These are phyloP conservation scores for Daphne laureola DNA, from an alignment of 441 rosid species.

Conservation along the genomic window DNA sequence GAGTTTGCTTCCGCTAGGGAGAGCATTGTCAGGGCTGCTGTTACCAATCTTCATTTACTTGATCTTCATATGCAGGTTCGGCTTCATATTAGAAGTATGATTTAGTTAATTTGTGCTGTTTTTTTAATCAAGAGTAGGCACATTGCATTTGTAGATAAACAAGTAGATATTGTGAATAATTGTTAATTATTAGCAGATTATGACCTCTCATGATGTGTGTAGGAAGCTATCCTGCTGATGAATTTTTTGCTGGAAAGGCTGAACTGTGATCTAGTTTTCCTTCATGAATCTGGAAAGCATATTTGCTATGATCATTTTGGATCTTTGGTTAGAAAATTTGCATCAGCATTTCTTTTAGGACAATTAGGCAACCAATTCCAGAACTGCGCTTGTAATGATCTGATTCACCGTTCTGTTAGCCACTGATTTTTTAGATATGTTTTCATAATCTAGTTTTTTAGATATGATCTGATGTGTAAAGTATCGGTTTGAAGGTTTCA, in stretches of 20 bases:
- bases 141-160: not conserved
- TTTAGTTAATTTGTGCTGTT: no score
- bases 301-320: no score
- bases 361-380: no score
- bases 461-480: constrained; percentile 17
- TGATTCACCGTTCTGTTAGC: not conserved
- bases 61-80: constrained; percentile 96
- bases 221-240: not conserved
- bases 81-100: no score
- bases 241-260: no score
- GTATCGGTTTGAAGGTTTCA: constrained; percentile 61
- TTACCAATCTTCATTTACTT: constrained; percentile 86
- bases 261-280: no score
- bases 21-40: constrained; percentile 95
- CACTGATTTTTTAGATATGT: not conserved
- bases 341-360: no score
- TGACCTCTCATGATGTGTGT: constrained; percentile 6
- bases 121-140: no score
- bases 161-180: not conserved
- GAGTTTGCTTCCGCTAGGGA: constrained; percentile 98
- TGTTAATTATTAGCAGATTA: not conserved
- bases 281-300: no score
- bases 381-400: no score
- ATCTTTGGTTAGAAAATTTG: no score
- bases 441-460: not conserved